phyloP scores from a whole-genome alignment of 2,329 filamentous ascomycete species.

The Alternaria panax region DNA sequence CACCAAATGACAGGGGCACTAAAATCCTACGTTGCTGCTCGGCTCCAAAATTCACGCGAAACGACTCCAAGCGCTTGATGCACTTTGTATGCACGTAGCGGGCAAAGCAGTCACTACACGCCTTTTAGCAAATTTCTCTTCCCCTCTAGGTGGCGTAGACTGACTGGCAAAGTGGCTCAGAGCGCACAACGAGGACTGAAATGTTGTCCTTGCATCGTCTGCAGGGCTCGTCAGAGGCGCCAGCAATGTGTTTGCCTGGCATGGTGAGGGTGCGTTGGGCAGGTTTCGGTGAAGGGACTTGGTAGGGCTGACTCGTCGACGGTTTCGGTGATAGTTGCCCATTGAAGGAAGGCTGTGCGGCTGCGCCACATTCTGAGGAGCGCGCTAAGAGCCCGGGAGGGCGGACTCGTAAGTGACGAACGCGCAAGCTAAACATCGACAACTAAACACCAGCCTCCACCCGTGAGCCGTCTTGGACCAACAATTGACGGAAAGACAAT shows the following conservation, averaged over 20 bases:
- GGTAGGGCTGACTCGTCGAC: constrained; percentile 18
- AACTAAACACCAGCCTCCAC: constrained; percentile 16
- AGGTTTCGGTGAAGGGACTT: constrained; percentile 12
- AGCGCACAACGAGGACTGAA: constrained; percentile 63
- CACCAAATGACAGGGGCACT: constrained; percentile 81
- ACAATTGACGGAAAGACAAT: background rate
- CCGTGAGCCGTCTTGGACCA: constrained; percentile 3
- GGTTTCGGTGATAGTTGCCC: constrained; percentile 6
- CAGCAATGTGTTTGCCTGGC: constrained; percentile 41
- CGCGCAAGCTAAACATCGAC: constrained; percentile 29
- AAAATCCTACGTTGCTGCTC: constrained; percentile 66
- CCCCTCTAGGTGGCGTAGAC: constrained; percentile 24
- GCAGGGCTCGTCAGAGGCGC: constrained; percentile 52
- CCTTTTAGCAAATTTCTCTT: constrained; percentile 23
- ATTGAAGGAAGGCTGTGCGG: constrained; percentile 13
- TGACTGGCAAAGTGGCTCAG: constrained; percentile 67
- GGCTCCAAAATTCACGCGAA: constrained; percentile 60
- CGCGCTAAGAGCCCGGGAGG: constrained; percentile 25
- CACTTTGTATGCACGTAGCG: constrained; percentile 80
- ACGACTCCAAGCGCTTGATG: constrained; percentile 77
- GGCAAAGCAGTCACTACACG: constrained; percentile 73
- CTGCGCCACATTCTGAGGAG: constrained; percentile 23
- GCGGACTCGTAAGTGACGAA: constrained; percentile 26
- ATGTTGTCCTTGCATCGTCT: constrained; percentile 63
- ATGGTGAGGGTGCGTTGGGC: constrained; percentile 27